phyloP scores from a whole-genome alignment of 23 red algal species.

The Gracilaria caudata region DNA sequence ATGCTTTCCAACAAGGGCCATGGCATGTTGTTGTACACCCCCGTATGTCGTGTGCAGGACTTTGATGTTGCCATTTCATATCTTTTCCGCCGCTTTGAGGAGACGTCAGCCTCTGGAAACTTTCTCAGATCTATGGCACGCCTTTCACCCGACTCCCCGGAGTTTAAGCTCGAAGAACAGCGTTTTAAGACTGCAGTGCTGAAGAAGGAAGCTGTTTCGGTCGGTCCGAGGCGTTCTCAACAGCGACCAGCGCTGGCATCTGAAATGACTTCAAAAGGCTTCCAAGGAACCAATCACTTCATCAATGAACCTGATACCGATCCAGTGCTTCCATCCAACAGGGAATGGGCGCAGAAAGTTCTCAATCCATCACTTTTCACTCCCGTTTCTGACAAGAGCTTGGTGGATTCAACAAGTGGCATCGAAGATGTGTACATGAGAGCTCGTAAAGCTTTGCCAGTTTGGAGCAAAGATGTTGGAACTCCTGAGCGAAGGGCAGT shows the following conservation, averaged over 20 bases:
- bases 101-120: conserved; percentile 39
- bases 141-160: conserved; percentile 15
- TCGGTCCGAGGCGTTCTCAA: conserved; percentile 37
- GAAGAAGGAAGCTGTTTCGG: conserved; percentile 29
- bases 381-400: conserved; percentile 8
- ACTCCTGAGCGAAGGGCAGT: conserved; percentile 22
- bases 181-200: conserved; percentile 31
- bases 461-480: conserved; percentile 12
- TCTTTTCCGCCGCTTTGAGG: conserved; percentile 68
- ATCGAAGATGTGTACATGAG: conserved; percentile 24
- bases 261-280: conserved; percentile 29
- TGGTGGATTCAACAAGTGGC: not conserved
- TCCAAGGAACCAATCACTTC: conserved; percentile 7
- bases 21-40: conserved; percentile 71
- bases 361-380: conserved; percentile 23
- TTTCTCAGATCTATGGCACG: conserved; percentile 50
- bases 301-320: conserved; percentile 68
- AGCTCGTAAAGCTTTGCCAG: conserved; percentile 22
- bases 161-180: conserved; percentile 42
- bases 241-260: conserved; percentile 31
- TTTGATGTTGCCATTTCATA: conserved; percentile 64
- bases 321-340: conserved; percentile 28
- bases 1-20: conserved; percentile 31
- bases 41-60: conserved; percentile 50
- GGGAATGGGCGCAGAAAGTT: conserved; percentile 52